Conservation (phyloP, 1,284 basidiomycete species). For the Ganoderma sinense region DNA sequence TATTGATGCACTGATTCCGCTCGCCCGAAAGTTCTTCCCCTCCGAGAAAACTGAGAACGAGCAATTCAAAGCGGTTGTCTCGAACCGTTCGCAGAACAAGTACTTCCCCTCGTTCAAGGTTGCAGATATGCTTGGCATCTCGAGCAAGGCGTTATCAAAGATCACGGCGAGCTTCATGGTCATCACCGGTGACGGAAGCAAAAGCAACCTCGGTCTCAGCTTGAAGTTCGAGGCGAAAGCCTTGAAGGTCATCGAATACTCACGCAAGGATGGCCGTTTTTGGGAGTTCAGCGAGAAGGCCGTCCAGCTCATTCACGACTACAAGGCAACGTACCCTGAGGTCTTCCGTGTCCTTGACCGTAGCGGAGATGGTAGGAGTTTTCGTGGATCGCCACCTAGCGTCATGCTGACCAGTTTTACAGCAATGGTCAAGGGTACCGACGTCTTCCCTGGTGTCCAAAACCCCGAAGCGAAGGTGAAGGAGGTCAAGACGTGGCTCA, state of each 20-base stretch:
- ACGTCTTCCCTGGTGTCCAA: conserved; percentile 68
- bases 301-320: conserved; percentile 82
- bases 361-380: conserved; percentile 66
- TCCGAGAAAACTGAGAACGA: conserved; percentile 81
- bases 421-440: conserved; percentile 80
- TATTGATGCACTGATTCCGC: conserved; percentile 5
- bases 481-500: conserved; percentile 89
- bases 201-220: conserved; percentile 92
- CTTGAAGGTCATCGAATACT: conserved; percentile 96
- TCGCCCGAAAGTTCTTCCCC: conserved; percentile 79
- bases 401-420: conserved; percentile 1
- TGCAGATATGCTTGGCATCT: conserved; percentile 74
- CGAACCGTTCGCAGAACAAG: conserved; percentile 57
- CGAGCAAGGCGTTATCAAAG: conserved; percentile 82
- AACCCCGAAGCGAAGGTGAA: conserved; percentile 77
- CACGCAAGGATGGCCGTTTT: conserved; percentile 81
- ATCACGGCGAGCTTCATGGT: conserved; percentile 96
- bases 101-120: conserved; percentile 84
- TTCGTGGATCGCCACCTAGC: conserved; percentile 28
- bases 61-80: conserved; percentile 77
- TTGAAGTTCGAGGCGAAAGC: conserved; percentile 97
- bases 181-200: conserved; percentile 74
- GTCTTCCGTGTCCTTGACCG: conserved; percentile 77
- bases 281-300: conserved; percentile 98
- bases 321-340: conserved; percentile 86